Base-by-base conservation (phyloP, 306 rosid genomes). In the Arachis stenosperma region DNA sequence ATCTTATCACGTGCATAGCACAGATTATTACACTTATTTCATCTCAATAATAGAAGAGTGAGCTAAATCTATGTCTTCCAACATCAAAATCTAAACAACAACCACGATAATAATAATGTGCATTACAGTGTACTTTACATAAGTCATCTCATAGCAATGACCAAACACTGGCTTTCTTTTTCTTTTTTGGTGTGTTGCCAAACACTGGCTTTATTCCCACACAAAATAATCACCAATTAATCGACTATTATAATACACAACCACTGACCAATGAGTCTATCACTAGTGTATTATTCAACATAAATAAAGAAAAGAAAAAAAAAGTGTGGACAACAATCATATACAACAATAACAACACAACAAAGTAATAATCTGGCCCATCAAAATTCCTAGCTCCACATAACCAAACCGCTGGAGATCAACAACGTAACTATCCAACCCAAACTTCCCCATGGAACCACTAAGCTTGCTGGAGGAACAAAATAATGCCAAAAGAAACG, bases 391-490 rank as follows among this genome's bases (percentile, higher is more conserved):
- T 85, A 84, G 71, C 70, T 85, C 87, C 86, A 83, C 83, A 88
- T 40, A 41, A 72, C 79, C 82, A 85, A 22, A 17, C 86, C 88
- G 29, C 80, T 58, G 0, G 86, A 82, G 60, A 88, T 70, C 83
- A 86, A 61, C 79, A 82, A 44, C 70, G 82, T 60, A 57, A 75
- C 74, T 33, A 81, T 70, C 90, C 87, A 73, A 39, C 77, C 78
- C 68, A 85, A 72, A 47, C 84, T 82, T 76, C 92, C 87, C 37
- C 37, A 33, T 44, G 74, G 81, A 27, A 84, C 36, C 6, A 71
- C 76, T n/a, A 85, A 81, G 52, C 69, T 75, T 60, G 84, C 98
- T 86, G 89, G 13, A 9, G 14, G 79, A 46, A 71, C 37, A 33
- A 4, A 33, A 2, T 33, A 2, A 68, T 5, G 57, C 81, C 59